Evolutionary conservation across 2,329 filamentous ascomycete species (phyloP).

Genomic region (Penicillium sp.): DNA sequence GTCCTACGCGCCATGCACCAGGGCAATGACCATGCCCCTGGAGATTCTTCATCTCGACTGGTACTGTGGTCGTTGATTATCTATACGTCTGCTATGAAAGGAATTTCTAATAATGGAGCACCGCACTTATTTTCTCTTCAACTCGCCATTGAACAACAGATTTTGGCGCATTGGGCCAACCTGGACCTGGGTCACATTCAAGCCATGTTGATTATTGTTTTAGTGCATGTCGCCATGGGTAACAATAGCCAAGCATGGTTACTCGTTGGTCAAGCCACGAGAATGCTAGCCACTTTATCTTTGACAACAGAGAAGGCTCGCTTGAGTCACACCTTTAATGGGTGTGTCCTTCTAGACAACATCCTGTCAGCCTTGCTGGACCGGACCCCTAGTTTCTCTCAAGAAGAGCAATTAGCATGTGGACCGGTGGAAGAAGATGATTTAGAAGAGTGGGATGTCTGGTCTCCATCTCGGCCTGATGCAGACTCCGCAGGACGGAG

Average conservation of each 20-base stretch:
- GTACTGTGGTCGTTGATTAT: slow-evolving; percentile 56
- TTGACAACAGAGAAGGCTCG: slow-evolving; percentile 4
- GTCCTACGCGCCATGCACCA: slow-evolving; percentile 52
- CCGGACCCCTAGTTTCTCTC: slow-evolving; percentile 7
- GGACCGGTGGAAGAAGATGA: slow-evolving; percentile 14
- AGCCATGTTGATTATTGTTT: slow-evolving; percentile 55
- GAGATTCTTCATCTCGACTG: neutral
- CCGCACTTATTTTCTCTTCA: slow-evolving; percentile 3
- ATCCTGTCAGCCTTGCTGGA: slow-evolving; percentile 11
- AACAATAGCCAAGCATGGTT: slow-evolving; percentile 59
- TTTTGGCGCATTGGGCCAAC: slow-evolving; percentile 40
- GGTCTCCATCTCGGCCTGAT: slow-evolving; percentile 7
- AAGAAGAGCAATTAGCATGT: slow-evolving; percentile 4
- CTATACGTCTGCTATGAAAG: slow-evolving; percentile 8
- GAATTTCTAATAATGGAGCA: neutral
- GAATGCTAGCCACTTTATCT: slow-evolving; percentile 34
- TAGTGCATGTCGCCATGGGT: slow-evolving; percentile 58
- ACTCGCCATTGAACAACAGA: slow-evolving; percentile 7
- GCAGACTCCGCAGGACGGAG: neutral
- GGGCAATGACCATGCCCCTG: slow-evolving; percentile 12
- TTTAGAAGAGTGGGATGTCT: slow-evolving; percentile 21
- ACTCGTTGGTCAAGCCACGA: slow-evolving; percentile 56
- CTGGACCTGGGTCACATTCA: slow-evolving; percentile 49
- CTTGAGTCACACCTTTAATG: slow-evolving; percentile 14
- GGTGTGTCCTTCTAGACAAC: slow-evolving; percentile 17